Conservation (phyloP, 768 basidiomycete genomes). For the Kwoniella botswanensis region DNA sequence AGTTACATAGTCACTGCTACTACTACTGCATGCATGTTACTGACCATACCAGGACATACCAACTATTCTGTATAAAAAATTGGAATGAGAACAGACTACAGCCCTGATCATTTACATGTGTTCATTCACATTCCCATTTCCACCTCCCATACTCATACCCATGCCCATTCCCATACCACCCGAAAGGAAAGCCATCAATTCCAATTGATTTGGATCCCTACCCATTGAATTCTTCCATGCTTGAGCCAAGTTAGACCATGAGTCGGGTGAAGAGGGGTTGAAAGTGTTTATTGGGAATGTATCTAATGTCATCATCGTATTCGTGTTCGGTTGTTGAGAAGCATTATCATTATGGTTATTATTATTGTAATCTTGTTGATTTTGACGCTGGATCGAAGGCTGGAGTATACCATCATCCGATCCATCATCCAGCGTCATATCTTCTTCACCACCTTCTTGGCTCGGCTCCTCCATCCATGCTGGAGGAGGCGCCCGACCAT, state of each 20-base stretch:
- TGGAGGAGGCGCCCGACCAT: slow-evolving; percentile 25
- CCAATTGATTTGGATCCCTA: slow-evolving; percentile 46
- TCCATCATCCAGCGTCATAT: slow-evolving; percentile 38
- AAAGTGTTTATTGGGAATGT: slow-evolving; percentile 43
- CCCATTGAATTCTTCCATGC: slow-evolving; percentile 46
- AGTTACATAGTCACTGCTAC: too few relatives aligned
- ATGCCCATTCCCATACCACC: slow-evolving; percentile 15
- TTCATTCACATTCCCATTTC: not conserved
- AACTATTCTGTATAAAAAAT: too few relatives aligned
- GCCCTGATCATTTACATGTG: not conserved
- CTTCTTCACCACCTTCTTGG: slow-evolving; percentile 38
- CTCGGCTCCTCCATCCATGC: slow-evolving; percentile 20
- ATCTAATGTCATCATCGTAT: slow-evolving; percentile 22
- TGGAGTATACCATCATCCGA: slow-evolving; percentile 28
- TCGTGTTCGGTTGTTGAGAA: not conserved
- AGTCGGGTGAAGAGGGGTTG: slow-evolving; percentile 38
- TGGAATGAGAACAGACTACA: too few relatives aligned
- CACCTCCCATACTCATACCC: slow-evolving; percentile 11
- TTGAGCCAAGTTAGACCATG: slow-evolving; percentile 34
- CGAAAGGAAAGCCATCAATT: slow-evolving; percentile 46
- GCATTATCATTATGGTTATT: not conserved
- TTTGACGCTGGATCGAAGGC: not conserved
- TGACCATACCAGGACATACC: too few relatives aligned
- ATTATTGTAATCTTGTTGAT: slow-evolving; percentile 3
- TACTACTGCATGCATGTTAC: too few relatives aligned